These are phyloP conservation scores for Lachancea meyersii DNA, from an alignment of 805 yeast genomes.

Conservation along the genomic window DNA sequence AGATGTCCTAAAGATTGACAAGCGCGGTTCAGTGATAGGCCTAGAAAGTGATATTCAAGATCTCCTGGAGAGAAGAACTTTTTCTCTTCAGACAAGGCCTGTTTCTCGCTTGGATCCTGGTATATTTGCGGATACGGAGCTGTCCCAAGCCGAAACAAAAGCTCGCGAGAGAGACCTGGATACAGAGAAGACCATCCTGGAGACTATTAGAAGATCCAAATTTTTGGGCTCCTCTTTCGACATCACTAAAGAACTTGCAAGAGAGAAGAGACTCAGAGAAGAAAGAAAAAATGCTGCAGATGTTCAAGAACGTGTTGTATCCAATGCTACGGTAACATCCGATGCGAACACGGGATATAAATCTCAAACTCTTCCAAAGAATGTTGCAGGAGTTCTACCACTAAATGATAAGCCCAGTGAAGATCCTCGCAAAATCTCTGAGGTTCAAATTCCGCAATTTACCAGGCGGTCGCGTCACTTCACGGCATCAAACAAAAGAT, in stretches of 20 bases:
- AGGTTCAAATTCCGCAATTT: conserved; percentile 63
- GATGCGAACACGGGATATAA: conserved; percentile 15
- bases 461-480: conserved; percentile 61
- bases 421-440: conserved; percentile 50
- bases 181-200: conserved; percentile 33
- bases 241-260: conserved; percentile 29
- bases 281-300: conserved; percentile 4
- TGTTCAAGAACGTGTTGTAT: conserved; percentile 1
- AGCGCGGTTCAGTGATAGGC: conserved; percentile 19
- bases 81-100: conserved; percentile 39
- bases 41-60: conserved; percentile 24
- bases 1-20: conserved; percentile 6
- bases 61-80: conserved; percentile 33
- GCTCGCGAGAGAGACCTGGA: conserved; percentile 13
- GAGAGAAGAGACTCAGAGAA: conserved; percentile 13
- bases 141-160: not conserved
- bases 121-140: conserved; percentile 22
- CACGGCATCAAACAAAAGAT: conserved; percentile 56
- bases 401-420: conserved; percentile 16
- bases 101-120: conserved; percentile 41
- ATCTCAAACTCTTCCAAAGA: conserved; percentile 24
- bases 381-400: conserved; percentile 23
- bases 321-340: conserved; percentile 11
- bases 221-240: conserved; percentile 40
- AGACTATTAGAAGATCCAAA: conserved; percentile 41